Percentiles rank a stretch among this genome's conserved stretches.
phyloP scores from a whole-genome alignment of 495 filamentous ascomycete species.

The Trichoderma parareesei region DNA sequence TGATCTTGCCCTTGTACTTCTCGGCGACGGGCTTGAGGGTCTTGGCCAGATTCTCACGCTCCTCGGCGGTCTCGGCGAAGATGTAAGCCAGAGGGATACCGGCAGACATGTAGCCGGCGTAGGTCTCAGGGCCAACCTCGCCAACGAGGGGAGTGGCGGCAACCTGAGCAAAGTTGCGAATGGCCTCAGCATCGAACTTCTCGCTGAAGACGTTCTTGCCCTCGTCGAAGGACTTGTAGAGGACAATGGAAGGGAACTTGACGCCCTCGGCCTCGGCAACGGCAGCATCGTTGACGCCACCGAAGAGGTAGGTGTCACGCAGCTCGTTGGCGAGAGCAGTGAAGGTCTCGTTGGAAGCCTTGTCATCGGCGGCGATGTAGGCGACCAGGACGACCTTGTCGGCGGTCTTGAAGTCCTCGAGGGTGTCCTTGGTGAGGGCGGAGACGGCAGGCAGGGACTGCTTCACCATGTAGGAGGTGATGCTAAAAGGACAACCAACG shows the following conservation, averaged over 20 bases:
- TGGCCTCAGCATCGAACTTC: constrained; percentile 59
- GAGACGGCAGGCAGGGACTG: constrained; percentile 94
- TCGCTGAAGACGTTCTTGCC: constrained; percentile 68
- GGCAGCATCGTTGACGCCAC: constrained; percentile 68
- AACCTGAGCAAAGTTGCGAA: constrained; percentile 75
- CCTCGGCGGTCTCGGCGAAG: constrained; percentile 88
- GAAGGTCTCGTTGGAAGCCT: constrained; percentile 75
- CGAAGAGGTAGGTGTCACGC: constrained; percentile 89
- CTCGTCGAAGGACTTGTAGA: constrained; percentile 98
- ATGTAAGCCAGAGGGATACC: constrained; percentile 95
- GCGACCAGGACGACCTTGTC: constrained; percentile 94
- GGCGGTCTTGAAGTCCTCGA: constrained; percentile 93
- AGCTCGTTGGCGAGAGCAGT: constrained; percentile 69
- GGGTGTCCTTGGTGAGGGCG: constrained; percentile 61
- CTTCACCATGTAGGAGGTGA: constrained; percentile 99
- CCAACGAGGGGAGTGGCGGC: constrained; percentile 86
- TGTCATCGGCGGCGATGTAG: constrained; percentile 79
- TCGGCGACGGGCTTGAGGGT: constrained; percentile 55
- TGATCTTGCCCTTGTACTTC: constrained; percentile 75
- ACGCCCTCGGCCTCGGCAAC: constrained; percentile 87
- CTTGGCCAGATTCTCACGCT: constrained; percentile 70
- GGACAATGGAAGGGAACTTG: constrained; percentile 74
- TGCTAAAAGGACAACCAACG: constrained; percentile 38
- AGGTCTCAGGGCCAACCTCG: constrained; percentile 96
- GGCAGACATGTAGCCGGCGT: constrained; percentile 91